Evolutionary conservation across 225 moss, liverwort and hornwort genomes (phyloP).

Genomic region (Thuidium tamariscinum): DNA sequence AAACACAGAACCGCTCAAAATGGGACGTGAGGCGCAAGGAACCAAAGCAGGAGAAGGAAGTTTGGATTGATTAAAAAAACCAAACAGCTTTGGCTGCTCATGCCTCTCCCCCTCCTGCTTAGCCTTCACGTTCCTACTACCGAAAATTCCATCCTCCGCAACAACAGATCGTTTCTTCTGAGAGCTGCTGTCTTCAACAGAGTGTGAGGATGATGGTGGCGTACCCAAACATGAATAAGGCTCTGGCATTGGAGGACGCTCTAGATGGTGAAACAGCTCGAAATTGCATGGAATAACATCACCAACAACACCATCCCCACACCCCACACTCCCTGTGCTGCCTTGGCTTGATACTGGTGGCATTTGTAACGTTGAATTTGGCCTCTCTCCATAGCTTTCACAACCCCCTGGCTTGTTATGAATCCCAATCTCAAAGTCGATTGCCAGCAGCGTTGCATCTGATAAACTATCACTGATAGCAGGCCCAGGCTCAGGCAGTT

Average conservation of each 20-base stretch:
- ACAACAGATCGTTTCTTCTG: neutral
- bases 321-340: slow-evolving; percentile 1
- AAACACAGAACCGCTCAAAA: neutral
- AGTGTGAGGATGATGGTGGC: neutral
- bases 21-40: neutral
- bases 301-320: neutral
- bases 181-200: neutral
- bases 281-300: neutral
- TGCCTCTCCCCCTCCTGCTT: neutral
- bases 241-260: neutral
- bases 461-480: neutral
- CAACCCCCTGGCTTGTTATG: neutral
- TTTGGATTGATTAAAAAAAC: neutral
- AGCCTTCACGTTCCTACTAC: neutral
- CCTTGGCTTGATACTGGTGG: slow-evolving; percentile 9
- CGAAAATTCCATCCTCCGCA: neutral
- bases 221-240: neutral
- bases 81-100: neutral
- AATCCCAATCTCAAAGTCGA: neutral
- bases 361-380: neutral
- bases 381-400: neutral
- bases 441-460: neutral
- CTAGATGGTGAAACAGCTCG: neutral
- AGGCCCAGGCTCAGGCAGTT: neutral
- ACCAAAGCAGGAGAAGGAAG: neutral